Conservation (phyloP, 805 yeast species). For the Candida cerambycidarum region DNA sequence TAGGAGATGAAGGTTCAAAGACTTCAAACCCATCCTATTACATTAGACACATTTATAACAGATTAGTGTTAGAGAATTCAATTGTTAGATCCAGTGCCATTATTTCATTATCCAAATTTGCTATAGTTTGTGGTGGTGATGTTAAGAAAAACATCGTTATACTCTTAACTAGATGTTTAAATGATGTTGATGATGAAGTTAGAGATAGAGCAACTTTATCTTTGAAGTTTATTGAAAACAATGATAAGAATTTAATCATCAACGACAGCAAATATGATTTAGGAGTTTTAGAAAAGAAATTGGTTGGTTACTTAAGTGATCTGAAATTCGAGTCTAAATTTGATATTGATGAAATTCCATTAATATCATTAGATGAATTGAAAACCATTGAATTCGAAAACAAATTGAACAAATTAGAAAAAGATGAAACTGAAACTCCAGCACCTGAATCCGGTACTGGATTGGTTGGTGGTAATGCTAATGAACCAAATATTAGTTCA, state of each 20-base stretch:
- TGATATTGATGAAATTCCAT: conserved; percentile 67
- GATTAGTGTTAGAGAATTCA: conserved; percentile 94
- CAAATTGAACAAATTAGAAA: conserved; percentile 44
- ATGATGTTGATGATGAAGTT: conserved; percentile 92
- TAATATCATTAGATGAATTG: conserved; percentile 64
- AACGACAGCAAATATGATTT: conserved; percentile 72
- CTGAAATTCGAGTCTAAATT: conserved; percentile 57
- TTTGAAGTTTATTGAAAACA: conserved; percentile 55
- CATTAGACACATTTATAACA: conserved; percentile 93
- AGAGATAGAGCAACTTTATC: conserved; percentile 95
- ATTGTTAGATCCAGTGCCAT: conserved; percentile 96
- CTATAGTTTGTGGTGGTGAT: conserved; percentile 67
- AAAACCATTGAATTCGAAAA: conserved; percentile 61
- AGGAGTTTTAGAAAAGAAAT: conserved; percentile 72
- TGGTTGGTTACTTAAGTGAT: conserved; percentile 66
- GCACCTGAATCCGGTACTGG: conserved; percentile 21
- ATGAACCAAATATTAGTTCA: conserved; percentile 14
- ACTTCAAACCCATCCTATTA: conserved; percentile 84
- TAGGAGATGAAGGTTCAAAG: conserved; percentile 93
- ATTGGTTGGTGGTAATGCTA: neutral
- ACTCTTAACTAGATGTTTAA: conserved; percentile 77
- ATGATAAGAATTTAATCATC: conserved; percentile 50
- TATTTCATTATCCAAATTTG: conserved; percentile 87
- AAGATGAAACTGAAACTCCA: conserved; percentile 18
- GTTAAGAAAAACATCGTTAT: conserved; percentile 70